Conservation (phyloP, 441 rosid genomes). For the Hypseocharis bilobata region DNA sequence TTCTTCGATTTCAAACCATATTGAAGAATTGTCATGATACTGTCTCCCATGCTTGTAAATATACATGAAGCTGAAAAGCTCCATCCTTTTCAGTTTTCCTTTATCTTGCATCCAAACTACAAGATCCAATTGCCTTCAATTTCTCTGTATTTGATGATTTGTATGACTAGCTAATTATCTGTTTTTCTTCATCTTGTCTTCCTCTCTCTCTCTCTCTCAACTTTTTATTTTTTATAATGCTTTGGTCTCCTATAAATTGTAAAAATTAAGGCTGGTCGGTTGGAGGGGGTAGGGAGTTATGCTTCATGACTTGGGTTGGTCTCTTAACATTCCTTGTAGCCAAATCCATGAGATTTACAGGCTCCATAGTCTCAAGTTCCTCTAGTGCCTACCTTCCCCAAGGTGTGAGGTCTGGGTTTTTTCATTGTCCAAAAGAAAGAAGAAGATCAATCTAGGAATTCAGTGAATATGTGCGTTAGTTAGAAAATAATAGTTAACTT, state of each 20-base stretch:
- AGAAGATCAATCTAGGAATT: neutral
- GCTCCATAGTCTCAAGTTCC: neutral
- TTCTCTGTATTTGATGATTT: neutral
- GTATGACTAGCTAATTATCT: neutral
- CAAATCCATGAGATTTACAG: neutral
- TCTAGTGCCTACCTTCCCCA: no score
- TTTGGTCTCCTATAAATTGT: neutral
- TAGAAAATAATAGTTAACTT: slow-evolving; percentile 5
- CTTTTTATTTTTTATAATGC: neutral
- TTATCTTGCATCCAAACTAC: neutral
- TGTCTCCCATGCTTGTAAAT: neutral
- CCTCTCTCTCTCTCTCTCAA: neutral
- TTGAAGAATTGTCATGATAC: neutral
- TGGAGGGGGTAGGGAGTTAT: neutral
- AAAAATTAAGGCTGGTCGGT: neutral
- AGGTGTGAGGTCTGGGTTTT: neutral
- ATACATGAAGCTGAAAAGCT: neutral
- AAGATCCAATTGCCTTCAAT: neutral
- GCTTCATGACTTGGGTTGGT: neutral
- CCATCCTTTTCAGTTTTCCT: neutral
- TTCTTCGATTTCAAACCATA: neutral
- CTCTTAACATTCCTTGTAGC: neutral
- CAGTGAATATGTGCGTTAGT: neutral
- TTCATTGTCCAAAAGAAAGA: neutral
- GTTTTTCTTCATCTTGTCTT: neutral